Evolutionary conservation across 1,139 yeast genomes (phyloP), one percentile per base, ranked within the genome.

Genomic region (Sporopachydermia cereana): DNA sequence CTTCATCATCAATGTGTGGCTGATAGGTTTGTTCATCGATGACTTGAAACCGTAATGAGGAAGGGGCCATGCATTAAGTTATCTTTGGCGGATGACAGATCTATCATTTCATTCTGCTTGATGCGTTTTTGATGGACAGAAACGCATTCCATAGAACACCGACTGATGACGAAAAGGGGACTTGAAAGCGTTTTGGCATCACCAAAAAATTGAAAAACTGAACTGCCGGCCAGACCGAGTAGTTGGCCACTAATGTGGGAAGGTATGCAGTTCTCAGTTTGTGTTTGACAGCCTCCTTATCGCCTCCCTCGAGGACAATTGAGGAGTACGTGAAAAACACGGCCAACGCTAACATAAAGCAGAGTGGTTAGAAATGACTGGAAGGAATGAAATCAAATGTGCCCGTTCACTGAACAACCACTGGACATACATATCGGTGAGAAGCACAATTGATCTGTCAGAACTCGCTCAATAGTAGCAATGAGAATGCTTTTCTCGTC

Each of bases 91-190:
- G 30, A 7, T 20, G 12, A 16, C 9, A 12, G 22, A 12, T n/a
- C 17, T 34, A 7, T 34, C 22, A 34, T 21, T 34, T 34, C 39
- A 34, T 20, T 34, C 39, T 5, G 39, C 39, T 34, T 34, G 49
- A 30, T 3, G 71, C 69, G 49, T 83, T 83, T 55, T 81, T 69
- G 74, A 85, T 77, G 0, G 96, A 85, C 43, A 91, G 67, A 64
- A 83, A 89, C 46, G 96, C 88, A 62, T 88, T 84, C 96, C 96
- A 88, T 41, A 86, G 67, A 24, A 88, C 93, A 25, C 94, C 86
- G n/a, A 91, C 69, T 1, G 93, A 78, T 1, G 95, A 82, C 48
- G 94, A 81, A 58, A 91, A 89, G 0, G 96, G 96, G 2, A 89
- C 95, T 61, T 91, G 97, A 53, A 79, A 74, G 50, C 74, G 73